These are phyloP conservation scores for Erysiphe pulchra DNA, from an alignment of 2,329 filamentous ascomycete genomes.

Conservation along the genomic window DNA sequence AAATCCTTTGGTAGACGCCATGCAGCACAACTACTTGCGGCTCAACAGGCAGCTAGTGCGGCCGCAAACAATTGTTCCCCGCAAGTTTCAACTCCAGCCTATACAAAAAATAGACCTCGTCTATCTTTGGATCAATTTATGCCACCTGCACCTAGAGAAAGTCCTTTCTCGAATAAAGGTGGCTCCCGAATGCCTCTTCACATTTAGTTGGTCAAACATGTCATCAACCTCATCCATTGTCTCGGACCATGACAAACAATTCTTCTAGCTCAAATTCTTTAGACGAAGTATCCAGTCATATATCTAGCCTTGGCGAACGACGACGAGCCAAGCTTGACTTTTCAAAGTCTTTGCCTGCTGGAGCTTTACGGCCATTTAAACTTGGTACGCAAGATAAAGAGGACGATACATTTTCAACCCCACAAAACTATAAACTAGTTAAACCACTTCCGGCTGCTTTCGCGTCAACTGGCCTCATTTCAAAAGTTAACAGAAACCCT, in stretches of 20 bases:
- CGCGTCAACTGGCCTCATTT: conserved; percentile 81
- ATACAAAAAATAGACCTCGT: conserved; percentile 37
- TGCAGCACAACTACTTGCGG: conserved; percentile 21
- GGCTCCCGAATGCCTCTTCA: conserved; percentile 26
- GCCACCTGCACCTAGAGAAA: conserved; percentile 36
- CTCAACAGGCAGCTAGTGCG: conserved; percentile 8
- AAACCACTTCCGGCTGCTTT: conserved; percentile 64
- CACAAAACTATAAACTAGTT: conserved; percentile 48
- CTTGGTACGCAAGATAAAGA: conserved; percentile 18
- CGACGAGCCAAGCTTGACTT: conserved; percentile 29
- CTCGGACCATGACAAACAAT: conserved; percentile 64
- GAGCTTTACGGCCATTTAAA: conserved; percentile 25
- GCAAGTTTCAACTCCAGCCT: conserved; percentile 29
- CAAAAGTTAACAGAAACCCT: conserved; percentile 70
- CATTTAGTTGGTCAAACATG: conserved; percentile 19
- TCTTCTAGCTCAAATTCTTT: conserved; percentile 56
- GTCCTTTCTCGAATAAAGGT: conserved; percentile 31
- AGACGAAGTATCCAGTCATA: conserved; percentile 45
- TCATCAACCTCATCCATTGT: conserved; percentile 55
- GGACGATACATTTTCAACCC: conserved; percentile 38
- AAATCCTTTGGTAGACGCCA: conserved; percentile 34
- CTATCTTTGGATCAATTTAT: conserved; percentile 60
- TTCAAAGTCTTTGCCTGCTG: conserved; percentile 51
- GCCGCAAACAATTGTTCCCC: conserved; percentile 1
- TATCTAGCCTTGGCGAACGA: conserved; percentile 26